These are phyloP conservation scores for Metarhizium anisopliae DNA, from an alignment of 2,329 filamentous ascomycete genomes.

Conservation along the genomic window DNA sequence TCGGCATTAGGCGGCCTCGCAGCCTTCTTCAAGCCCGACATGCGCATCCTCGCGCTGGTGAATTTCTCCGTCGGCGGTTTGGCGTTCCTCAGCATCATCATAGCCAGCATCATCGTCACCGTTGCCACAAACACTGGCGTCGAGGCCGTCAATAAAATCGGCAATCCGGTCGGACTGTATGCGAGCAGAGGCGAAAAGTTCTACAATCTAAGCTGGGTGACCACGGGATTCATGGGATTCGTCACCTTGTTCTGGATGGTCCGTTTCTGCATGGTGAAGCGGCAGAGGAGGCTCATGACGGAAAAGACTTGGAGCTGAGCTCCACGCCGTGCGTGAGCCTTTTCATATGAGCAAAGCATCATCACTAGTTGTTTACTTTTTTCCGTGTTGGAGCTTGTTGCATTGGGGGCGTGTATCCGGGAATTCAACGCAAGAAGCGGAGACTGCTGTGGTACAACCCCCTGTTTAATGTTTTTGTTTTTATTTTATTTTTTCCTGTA, in stretches of 20 bases:
- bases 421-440: no score
- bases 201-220: conserved; percentile 36
- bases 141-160: conserved; percentile 31
- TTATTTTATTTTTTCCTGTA: no score
- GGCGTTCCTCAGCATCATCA: conserved; percentile 26
- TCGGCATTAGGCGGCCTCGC: conserved; percentile 30
- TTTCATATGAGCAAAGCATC: background rate
- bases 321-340: background rate
- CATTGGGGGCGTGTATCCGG: no score
- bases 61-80: conserved; percentile 30
- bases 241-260: conserved; percentile 31
- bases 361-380: no score
- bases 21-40: conserved; percentile 24
- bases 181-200: conserved; percentile 35
- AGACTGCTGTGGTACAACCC: no score
- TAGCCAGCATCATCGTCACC: conserved; percentile 35
- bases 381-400: no score
- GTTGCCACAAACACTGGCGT: conserved; percentile 31
- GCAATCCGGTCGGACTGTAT: conserved; percentile 34
- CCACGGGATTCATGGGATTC: conserved; percentile 34
- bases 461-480: no score
- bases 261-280: conserved; percentile 21
- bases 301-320: background rate
- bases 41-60: conserved; percentile 16
- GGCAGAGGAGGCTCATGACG: conserved; percentile 12